These are phyloP conservation scores for Ophiosphaerella herpotricha DNA, from an alignment of 2,329 filamentous ascomycete genomes.

Conservation along the genomic window DNA sequence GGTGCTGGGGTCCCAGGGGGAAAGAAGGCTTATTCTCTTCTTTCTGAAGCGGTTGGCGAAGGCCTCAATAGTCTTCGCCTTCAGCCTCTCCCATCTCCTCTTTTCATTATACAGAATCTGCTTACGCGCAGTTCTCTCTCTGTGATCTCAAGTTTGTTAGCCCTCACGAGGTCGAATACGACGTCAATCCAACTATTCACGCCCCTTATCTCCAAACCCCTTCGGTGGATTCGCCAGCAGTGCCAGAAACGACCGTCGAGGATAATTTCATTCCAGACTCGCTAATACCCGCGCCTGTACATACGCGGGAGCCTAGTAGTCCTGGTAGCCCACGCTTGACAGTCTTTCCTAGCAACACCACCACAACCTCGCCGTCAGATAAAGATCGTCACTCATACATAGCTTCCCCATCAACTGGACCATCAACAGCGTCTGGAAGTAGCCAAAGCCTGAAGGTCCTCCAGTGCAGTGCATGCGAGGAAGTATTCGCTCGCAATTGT, in stretches of 20 bases:
- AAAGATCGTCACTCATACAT: neutral
- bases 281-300: neutral
- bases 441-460: neutral
- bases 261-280: neutral
- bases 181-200: constrained; percentile 1
- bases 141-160: neutral
- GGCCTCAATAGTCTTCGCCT: constrained; percentile 2
- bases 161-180: constrained; percentile 3
- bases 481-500: neutral
- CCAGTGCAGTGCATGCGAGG: neutral
- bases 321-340: neutral
- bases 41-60: neutral
- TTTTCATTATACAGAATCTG: neutral
- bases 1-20: neutral
- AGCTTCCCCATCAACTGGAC: neutral
- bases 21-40: neutral
- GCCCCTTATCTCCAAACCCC: neutral
- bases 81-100: neutral
- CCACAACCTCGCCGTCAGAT: neutral
- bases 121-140: neutral
- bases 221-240: neutral
- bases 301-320: neutral
- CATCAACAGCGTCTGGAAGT: neutral
- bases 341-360: neutral
- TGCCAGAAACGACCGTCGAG: neutral